Base-by-base conservation (phyloP, 371 early-diverging fungal species). In the Lichtheimia ramosa region DNA sequence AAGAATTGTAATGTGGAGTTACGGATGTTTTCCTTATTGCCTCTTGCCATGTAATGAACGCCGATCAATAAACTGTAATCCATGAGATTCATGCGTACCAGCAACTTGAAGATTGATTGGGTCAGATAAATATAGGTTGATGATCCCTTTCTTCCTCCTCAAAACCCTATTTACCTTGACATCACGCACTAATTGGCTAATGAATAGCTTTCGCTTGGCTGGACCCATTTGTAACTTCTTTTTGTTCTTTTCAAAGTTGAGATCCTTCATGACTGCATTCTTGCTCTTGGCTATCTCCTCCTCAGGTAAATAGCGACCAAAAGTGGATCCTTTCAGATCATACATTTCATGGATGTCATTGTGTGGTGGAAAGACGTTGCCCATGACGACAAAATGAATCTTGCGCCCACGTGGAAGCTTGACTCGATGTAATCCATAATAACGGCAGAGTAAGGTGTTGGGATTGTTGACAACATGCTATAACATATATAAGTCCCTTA, bases 301-400 rank as follows among this genome's bases (percentile, higher is more conserved):
- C 24, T 85, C 83, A 39, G 85, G 83, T 51, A 89, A 84, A 28
- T 83, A 75, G 43, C 99, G 86, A 8, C 99, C 99, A 53, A 94
- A 77, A 10, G 89, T 87, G 1, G 97, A 97, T 0, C 99, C 95
- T 79, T 98, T 98, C 40, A 98, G 73, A 71, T 98, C 99, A 63
- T 90, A 98, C 34, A 89, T 90, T 68, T 93, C 92, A 69, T 98
- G 98, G 42, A 98, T 95, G 73, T 97, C 96, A 68, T 92, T 91
- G 80, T 94, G 92, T 12, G 96, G 88, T 4, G 99, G 98, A 68
- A 96, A 91, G n/a, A 97, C 92, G 68, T 98, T 98, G 60, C 93
- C 95, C 99, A 98, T 98, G 42, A 98, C 96, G 13, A 98, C 94
- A 77, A 98, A 98, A 73, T 97, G 96, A 43, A 97, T 93, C 75